These are phyloP conservation scores for Arthrinium phaeospermum DNA, from an alignment of 2,329 filamentous ascomycete genomes.

Conservation along the genomic window DNA sequence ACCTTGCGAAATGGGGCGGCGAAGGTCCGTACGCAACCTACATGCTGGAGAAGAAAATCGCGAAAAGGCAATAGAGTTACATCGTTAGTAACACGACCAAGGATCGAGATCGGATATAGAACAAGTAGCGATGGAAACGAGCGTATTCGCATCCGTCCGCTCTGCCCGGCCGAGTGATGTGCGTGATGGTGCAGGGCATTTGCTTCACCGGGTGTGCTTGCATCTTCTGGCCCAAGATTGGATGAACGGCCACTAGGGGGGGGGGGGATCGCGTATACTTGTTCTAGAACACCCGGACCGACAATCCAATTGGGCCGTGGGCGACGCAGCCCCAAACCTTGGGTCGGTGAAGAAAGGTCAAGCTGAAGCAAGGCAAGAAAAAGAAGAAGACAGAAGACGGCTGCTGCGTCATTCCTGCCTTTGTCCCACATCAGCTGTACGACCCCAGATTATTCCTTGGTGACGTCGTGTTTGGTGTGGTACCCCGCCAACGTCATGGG, in stretches of 20 bases:
- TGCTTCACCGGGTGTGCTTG: background rate
- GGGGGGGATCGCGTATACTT: background rate
- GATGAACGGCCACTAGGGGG: background rate
- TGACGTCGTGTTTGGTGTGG: constrained; percentile 4
- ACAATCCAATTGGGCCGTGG: background rate
- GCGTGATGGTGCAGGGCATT: background rate
- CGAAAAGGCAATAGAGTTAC: background rate
- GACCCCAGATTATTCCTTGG: constrained; percentile 7
- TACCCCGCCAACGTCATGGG: constrained; percentile 18
- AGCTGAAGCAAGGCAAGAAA: background rate
- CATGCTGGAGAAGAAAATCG: constrained; percentile 30
- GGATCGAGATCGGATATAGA: background rate
- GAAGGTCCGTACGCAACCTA: constrained; percentile 29
- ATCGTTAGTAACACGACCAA: background rate
- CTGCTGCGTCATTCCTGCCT: background rate
- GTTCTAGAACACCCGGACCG: constrained; percentile 2
- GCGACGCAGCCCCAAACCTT: background rate
- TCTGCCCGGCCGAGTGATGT: background rate
- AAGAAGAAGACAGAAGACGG: background rate
- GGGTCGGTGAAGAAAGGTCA: background rate
- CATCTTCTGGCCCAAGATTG: background rate
- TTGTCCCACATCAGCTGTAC: background rate
- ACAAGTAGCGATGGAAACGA: background rate
- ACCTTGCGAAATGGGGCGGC: constrained; percentile 31
- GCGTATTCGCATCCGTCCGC: background rate